Evolutionary conservation across 257 asterid genomes (phyloP).

Genomic region (Jasminum sambac): DNA sequence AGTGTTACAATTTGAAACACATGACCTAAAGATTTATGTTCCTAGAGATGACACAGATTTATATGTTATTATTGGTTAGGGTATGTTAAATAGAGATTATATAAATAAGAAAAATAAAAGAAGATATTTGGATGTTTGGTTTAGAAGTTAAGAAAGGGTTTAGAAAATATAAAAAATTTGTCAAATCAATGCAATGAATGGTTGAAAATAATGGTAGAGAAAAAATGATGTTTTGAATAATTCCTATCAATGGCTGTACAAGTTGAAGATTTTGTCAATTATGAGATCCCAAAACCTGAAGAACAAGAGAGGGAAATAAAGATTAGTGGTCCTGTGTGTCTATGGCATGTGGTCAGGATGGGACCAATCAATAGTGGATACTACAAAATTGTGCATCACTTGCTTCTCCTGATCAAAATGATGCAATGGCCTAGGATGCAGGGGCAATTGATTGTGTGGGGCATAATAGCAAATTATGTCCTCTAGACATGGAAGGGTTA

Average conservation of each 20-base stretch:
- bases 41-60: too few species aligned
- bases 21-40: too few species aligned
- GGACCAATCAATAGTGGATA: not conserved
- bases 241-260: not conserved
- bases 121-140: too few species aligned
- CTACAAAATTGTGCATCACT: not conserved
- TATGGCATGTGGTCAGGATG: not conserved
- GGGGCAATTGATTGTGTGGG: not conserved
- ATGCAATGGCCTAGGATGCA: not conserved
- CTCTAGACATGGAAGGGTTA: not conserved
- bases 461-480: not conserved
- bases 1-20: too few species aligned
- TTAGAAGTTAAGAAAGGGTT: too few species aligned
- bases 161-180: too few species aligned
- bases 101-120: too few species aligned
- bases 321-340: not conserved
- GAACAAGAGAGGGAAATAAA: not conserved
- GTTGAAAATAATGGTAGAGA: too few species aligned
- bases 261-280: not conserved
- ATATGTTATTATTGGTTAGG: too few species aligned
- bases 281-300: slow-evolving; percentile 5
- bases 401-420: not conserved
- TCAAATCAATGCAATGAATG: too few species aligned
- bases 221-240: too few species aligned
- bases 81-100: too few species aligned